These are phyloP conservation scores for Cryptococcus maquisensis DNA, from an alignment of 1,284 basidiomycete species.

Conservation along the genomic window DNA sequence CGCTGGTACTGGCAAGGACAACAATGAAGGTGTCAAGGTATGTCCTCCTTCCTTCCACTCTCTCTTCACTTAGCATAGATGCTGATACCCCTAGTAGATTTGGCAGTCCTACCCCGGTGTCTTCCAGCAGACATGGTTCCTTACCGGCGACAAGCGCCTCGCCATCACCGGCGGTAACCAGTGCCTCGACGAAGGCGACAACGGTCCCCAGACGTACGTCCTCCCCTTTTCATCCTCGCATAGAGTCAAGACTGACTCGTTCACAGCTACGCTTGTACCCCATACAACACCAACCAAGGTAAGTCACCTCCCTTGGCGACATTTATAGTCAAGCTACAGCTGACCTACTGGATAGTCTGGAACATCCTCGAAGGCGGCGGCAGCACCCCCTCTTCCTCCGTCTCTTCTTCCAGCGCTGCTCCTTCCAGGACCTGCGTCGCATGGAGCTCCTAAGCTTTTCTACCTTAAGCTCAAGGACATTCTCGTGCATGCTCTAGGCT, in stretches of 20 bases:
- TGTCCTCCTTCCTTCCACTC: neutral
- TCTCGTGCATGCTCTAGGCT: neutral
- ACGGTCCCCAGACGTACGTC: conserved; percentile 32
- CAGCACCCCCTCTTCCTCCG: neutral
- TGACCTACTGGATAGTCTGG: conserved; percentile 6
- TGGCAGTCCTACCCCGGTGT: conserved; percentile 22
- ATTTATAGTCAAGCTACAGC: no score
- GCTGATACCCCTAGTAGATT: conserved; percentile 6
- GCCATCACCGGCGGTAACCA: conserved; percentile 31
- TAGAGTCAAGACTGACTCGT: neutral
- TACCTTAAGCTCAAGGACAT: neutral
- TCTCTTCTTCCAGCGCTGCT: neutral
- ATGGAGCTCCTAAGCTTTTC: neutral
- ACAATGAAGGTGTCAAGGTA: conserved; percentile 19
- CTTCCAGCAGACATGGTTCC: conserved; percentile 25
- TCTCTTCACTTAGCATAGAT: neutral
- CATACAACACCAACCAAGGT: conserved; percentile 13
- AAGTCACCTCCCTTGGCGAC: neutral
- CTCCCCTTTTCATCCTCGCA: neutral
- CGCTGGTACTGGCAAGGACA: conserved; percentile 20
- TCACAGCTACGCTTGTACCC: conserved; percentile 1
- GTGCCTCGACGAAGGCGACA: conserved; percentile 30
- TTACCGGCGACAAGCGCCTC: conserved; percentile 34
- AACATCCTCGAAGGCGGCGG: conserved; percentile 3
- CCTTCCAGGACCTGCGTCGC: neutral